A percentile compares a stretch with the other conserved stretches of the same genome.
Conservation (phyloP, 2,329 filamentous ascomycete species). For the Nakataea oryzae region DNA sequence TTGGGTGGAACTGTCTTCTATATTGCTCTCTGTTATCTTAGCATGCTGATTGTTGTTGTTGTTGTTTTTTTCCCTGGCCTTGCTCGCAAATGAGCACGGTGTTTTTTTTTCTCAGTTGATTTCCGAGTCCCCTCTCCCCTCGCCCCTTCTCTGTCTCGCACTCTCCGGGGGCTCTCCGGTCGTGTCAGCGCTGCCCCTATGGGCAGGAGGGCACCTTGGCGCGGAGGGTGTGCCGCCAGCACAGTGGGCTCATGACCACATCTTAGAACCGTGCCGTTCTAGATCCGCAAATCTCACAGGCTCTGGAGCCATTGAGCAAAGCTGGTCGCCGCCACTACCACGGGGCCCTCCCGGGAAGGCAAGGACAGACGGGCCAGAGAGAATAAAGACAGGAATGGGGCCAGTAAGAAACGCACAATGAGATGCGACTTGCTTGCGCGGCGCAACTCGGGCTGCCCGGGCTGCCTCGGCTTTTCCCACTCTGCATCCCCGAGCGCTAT, state of each 20-base stretch:
- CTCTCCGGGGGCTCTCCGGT: neutral
- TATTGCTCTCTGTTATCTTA: neutral
- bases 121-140: neutral
- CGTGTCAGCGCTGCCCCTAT: neutral
- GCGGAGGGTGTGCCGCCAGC: neutral
- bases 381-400: neutral
- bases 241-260: neutral
- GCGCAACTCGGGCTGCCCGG: neutral
- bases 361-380: neutral
- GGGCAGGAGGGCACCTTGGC: neutral
- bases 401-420: neutral
- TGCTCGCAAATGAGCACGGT: neutral
- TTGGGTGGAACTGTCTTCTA: neutral
- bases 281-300: neutral
- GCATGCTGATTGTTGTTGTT: neutral
- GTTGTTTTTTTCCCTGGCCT: neutral
- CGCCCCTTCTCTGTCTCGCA: neutral
- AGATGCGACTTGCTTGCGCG: neutral
- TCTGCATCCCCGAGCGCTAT: neutral
- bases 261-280: neutral
- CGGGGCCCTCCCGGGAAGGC: neutral
- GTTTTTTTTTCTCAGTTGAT: neutral
- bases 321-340: neutral
- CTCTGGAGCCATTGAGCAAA: neutral
- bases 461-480: neutral